Conservation (phyloP, 2,329 filamentous ascomycete genomes). For the Leptographium procerum region DNA sequence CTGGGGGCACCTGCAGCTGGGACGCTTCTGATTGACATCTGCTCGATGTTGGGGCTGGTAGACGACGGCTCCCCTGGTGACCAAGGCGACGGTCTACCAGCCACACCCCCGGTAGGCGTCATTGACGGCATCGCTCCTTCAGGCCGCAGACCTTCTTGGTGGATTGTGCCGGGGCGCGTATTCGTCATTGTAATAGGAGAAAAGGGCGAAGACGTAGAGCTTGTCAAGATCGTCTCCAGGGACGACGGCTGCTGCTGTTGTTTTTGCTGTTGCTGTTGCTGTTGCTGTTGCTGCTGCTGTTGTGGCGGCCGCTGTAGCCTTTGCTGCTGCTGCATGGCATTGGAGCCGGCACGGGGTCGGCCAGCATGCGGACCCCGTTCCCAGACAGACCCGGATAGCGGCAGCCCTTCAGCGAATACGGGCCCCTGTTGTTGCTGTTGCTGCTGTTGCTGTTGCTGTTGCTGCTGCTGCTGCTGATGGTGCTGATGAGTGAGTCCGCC, state of each 20-base stretch:
- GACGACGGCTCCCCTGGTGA: neutral
- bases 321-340: neutral
- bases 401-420: neutral
- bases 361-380: neutral
- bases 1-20: neutral
- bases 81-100: neutral
- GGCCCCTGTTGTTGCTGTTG: neutral
- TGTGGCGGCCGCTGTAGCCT: neutral
- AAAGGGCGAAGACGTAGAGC: too few relatives aligned
- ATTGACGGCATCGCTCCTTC: too few relatives aligned
- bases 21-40: neutral
- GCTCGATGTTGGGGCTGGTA: neutral
- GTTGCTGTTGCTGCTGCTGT: neutral
- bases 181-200: too few relatives aligned
- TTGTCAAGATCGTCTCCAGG: too few relatives aligned
- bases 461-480: neutral
- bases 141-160: too few relatives aligned
- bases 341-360: slow-evolving; percentile 4
- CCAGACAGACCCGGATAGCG: neutral
- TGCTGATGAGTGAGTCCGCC: neutral
- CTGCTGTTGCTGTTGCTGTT: neutral
- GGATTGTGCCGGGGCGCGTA: too few relatives aligned
- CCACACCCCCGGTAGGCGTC: too few relatives aligned
- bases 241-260: too few relatives aligned
- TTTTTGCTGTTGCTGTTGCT: neutral